phyloP scores from a whole-genome alignment of 106 monocot genomes.

The Allium cepa region DNA sequence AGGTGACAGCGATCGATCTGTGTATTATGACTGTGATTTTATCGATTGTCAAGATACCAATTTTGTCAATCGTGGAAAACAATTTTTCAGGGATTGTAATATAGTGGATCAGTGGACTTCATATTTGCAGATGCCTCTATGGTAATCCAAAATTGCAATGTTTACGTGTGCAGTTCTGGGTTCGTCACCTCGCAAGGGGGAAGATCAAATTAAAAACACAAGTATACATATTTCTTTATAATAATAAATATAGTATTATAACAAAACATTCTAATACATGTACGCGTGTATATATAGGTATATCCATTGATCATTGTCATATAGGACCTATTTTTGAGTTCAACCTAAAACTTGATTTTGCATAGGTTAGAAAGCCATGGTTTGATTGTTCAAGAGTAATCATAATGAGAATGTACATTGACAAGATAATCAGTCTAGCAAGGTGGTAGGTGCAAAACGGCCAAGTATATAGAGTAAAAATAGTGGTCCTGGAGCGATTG shows the following conservation, averaged over 20 bases:
- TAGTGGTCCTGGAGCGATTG: constrained; percentile 13
- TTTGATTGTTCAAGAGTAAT: no score
- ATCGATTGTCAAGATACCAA: constrained; percentile 5
- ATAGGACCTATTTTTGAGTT: constrained; percentile 32
- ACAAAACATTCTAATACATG: neutral
- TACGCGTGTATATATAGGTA: no score
- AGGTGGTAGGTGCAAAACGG: constrained; percentile 17
- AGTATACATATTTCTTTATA: neutral
- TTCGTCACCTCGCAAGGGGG: constrained; percentile 6
- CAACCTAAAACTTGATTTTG: constrained; percentile 16
- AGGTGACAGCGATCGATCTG: neutral
- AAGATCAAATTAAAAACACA: constrained; percentile 1
- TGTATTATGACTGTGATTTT: no score
- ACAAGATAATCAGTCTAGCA: constrained; percentile 10
- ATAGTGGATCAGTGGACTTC: constrained; percentile 8
- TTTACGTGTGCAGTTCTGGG: neutral
- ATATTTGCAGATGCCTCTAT: constrained; percentile 5
- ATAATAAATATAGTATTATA: neutral
- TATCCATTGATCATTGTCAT: constrained; percentile 11
- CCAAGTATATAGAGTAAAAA: constrained; percentile 38
- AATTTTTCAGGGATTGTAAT: constrained; percentile 9
- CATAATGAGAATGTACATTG: constrained; percentile 23
- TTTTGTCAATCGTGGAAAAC: neutral
- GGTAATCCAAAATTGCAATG: neutral
- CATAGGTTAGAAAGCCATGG: constrained; percentile 43